phyloP scores from a whole-genome alignment of 192 early-diverging fungal genomes.

The Spinellus fusiger region DNA sequence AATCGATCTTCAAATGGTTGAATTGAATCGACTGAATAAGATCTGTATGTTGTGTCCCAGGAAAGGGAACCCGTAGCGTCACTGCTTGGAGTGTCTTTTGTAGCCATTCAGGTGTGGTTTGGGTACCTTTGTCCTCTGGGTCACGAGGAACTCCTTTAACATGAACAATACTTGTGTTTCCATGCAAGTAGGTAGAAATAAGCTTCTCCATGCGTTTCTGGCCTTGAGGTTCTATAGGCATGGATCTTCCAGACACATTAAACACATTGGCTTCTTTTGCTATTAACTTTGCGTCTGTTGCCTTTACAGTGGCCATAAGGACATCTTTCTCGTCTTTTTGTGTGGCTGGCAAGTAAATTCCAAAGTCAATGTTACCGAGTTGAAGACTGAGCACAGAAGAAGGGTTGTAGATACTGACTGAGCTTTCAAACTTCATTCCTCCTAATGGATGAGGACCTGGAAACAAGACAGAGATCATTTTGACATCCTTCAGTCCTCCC shows the following conservation, averaged over 20 bases:
- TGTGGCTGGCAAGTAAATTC: slow-evolving; percentile 26
- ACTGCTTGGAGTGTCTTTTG: slow-evolving; percentile 14
- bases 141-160: slow-evolving; percentile 22
- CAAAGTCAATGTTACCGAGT: slow-evolving; percentile 33
- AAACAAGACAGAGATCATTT: slow-evolving; percentile 21
- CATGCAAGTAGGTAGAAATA: slow-evolving; percentile 23
- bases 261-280: slow-evolving; percentile 22
- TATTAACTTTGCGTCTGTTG: slow-evolving; percentile 17
- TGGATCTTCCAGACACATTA: slow-evolving; percentile 20
- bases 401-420: slow-evolving; percentile 30
- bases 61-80: slow-evolving; percentile 25
- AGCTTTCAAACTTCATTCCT: slow-evolving; percentile 15
- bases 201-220: slow-evolving; percentile 12
- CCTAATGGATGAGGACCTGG: slow-evolving; percentile 26
- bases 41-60: slow-evolving; percentile 25
- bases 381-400: slow-evolving; percentile 23
- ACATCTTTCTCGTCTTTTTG: no score
- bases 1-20: slow-evolving; percentile 25
- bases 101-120: slow-evolving; percentile 22
- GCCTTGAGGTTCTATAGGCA: not conserved
- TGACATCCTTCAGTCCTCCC: slow-evolving; percentile 23
- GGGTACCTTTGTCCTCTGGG: slow-evolving; percentile 10
- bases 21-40: slow-evolving; percentile 23
- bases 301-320: not conserved
- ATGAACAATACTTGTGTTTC: slow-evolving; percentile 14